A percentile compares a stretch with the other conserved stretches of the same genome.
These are phyloP conservation scores for Starmera quercuum DNA, from an alignment of 805 yeast species.

Conservation along the genomic window DNA sequence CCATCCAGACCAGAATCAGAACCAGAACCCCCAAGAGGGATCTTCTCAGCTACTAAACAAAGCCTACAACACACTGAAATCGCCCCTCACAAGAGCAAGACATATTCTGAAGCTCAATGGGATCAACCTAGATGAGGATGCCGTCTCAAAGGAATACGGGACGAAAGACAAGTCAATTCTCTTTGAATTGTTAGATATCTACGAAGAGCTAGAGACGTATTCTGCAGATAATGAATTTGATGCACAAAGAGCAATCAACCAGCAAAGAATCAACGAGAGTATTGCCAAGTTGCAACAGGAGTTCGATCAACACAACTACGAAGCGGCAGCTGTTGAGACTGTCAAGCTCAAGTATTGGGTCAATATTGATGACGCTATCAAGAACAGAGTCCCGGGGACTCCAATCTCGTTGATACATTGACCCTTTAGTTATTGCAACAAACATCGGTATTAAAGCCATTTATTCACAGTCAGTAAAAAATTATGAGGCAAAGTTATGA, in stretches of 20 bases:
- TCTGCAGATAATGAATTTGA: constrained; percentile 49
- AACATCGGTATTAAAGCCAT: no score
- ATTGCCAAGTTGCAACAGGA: constrained; percentile 39
- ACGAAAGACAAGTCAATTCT: constrained; percentile 49
- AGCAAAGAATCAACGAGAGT: constrained; percentile 40
- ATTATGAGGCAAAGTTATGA: no score
- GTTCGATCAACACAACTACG: constrained; percentile 40
- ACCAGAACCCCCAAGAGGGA: constrained; percentile 13
- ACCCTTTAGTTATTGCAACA: constrained; percentile 3
- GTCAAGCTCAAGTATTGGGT: constrained; percentile 78
- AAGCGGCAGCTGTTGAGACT: constrained; percentile 55
- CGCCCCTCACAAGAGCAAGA: constrained; percentile 67
- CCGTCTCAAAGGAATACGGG: constrained; percentile 35
- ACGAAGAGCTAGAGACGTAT: constrained; percentile 73
- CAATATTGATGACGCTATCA: constrained; percentile 64
- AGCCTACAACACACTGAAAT: constrained; percentile 66
- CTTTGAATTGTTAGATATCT: constrained; percentile 75
- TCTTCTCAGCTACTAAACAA: constrained; percentile 55
- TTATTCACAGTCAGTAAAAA: no score
- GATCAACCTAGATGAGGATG: constrained; percentile 56
- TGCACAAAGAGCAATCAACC: constrained; percentile 45
- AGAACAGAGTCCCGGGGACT: constrained; percentile 72
- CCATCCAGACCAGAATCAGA: constrained; percentile 68
- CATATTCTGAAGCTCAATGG: constrained; percentile 40
- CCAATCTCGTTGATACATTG: constrained; percentile 59